Conservation (phyloP, 2,329 filamentous ascomycete genomes). For the Parafenestella ontariensis region DNA sequence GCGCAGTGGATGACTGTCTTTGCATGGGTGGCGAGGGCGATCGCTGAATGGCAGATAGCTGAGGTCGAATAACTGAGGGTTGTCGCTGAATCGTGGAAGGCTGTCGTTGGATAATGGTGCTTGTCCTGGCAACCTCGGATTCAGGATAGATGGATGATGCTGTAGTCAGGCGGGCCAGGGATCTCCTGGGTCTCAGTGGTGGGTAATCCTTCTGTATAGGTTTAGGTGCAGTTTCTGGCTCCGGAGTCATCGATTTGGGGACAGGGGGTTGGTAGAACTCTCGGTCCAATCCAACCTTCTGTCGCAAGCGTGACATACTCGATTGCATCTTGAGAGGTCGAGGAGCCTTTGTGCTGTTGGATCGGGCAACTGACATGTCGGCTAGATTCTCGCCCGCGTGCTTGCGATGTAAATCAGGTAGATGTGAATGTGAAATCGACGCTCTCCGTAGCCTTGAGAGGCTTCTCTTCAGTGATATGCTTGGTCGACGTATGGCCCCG, state of each 20-base stretch:
- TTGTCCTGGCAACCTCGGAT: background rate
- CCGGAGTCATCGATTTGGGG: constrained; percentile 1
- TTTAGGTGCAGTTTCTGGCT: background rate
- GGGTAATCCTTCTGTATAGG: constrained; percentile 3
- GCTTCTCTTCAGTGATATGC: constrained; percentile 34
- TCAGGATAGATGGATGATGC: constrained; percentile 12
- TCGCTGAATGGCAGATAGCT: background rate
- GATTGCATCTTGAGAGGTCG: constrained; percentile 21
- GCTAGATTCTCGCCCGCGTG: constrained; percentile 4
- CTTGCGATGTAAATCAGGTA: constrained; percentile 15
- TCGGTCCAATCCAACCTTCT: constrained; percentile 19
- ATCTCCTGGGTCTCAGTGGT: background rate
- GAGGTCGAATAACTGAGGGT: background rate
- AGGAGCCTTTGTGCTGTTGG: constrained; percentile 5
- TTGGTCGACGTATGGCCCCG: constrained; percentile 31
- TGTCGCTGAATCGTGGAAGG: background rate
- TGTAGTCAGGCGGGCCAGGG: constrained; percentile 6
- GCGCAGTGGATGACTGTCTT: background rate
- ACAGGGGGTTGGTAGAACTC: constrained; percentile 5
- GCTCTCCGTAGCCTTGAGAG: constrained; percentile 30
- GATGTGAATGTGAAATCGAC: constrained; percentile 25
- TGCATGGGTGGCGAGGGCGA: background rate
- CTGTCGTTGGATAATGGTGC: background rate
- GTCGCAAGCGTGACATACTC: constrained; percentile 27
- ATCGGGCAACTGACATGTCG: background rate